Conservation (phyloP, 2,329 filamentous ascomycete species). For the Lomentospora prolificans region DNA sequence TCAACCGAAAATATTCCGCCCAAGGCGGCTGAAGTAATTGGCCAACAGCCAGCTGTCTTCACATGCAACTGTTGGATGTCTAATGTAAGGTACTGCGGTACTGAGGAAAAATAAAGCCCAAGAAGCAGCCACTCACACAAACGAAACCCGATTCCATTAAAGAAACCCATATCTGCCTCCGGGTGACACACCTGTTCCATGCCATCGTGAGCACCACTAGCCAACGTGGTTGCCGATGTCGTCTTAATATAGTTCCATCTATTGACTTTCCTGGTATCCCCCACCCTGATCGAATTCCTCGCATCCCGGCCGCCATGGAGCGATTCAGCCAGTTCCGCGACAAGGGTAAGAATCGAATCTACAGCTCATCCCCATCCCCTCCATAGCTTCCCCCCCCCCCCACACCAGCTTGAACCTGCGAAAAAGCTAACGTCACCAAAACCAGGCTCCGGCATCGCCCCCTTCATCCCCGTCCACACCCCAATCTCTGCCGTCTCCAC, state of each 20-base stretch:
- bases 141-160: background rate
- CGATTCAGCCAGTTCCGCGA: constrained; percentile 92
- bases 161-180: background rate
- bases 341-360: constrained; percentile 48
- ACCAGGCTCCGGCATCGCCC: constrained; percentile 85
- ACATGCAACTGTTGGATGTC: background rate
- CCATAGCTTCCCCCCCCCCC: background rate
- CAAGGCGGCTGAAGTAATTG: too few relatives aligned
- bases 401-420: background rate
- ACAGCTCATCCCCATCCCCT: background rate
- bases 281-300: background rate
- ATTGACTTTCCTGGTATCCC: background rate
- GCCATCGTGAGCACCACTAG: background rate
- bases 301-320: constrained; percentile 53
- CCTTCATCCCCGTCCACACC: constrained; percentile 76
- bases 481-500: constrained; percentile 52
- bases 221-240: background rate
- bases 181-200: background rate
- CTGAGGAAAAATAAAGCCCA: background rate
- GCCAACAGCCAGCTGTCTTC: background rate
- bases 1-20: too few relatives aligned
- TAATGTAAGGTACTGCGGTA: background rate
- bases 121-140: background rate
- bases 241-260: background rate
- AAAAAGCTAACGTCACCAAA: background rate